Conservation (phyloP, 1,139 yeast species). For the Taiozyma sp. region DNA sequence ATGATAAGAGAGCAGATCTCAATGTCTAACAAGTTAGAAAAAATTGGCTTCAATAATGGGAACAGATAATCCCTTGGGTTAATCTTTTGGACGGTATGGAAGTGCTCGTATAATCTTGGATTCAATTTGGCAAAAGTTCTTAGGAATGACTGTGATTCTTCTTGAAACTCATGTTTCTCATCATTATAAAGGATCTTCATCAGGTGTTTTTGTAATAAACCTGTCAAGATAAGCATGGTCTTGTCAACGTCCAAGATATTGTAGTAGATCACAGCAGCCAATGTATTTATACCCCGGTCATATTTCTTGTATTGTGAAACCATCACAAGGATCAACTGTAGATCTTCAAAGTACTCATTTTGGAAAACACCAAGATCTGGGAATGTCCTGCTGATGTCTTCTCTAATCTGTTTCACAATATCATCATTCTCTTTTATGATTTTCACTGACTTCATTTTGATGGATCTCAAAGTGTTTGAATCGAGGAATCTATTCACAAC, state of each 20-base stretch:
- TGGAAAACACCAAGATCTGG: slow-evolving; percentile 44
- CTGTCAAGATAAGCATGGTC: slow-evolving; percentile 43
- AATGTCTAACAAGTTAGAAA: slow-evolving; percentile 32
- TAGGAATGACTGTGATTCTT: slow-evolving; percentile 38
- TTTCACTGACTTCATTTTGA: slow-evolving; percentile 10
- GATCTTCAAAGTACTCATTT: slow-evolving; percentile 31
- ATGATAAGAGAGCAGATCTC: slow-evolving; percentile 40
- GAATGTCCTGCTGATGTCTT: slow-evolving; percentile 33
- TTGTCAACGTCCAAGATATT: slow-evolving; percentile 32
- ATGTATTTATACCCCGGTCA: slow-evolving; percentile 26
- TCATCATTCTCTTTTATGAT: slow-evolving; percentile 6
- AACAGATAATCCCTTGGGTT: slow-evolving; percentile 32
- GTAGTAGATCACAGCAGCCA: slow-evolving; percentile 40
- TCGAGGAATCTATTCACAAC: slow-evolving; percentile 34
- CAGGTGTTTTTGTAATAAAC: slow-evolving; percentile 35
- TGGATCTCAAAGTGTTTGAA: slow-evolving; percentile 15
- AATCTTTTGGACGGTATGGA: slow-evolving; percentile 35
- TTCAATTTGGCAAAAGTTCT: slow-evolving; percentile 40
- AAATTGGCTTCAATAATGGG: slow-evolving; percentile 32
- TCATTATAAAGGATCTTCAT: slow-evolving; percentile 27
- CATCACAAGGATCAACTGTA: slow-evolving; percentile 29
- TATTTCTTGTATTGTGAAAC: slow-evolving; percentile 26
- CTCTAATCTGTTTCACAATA: slow-evolving; percentile 18
- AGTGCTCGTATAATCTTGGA: slow-evolving; percentile 46
- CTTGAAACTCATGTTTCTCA: slow-evolving; percentile 23